Percentiles rank a stretch among this genome's conserved stretches.
These are phyloP conservation scores for Didymella segeticola DNA, from an alignment of 2,329 filamentous ascomycete genomes.

Conservation along the genomic window DNA sequence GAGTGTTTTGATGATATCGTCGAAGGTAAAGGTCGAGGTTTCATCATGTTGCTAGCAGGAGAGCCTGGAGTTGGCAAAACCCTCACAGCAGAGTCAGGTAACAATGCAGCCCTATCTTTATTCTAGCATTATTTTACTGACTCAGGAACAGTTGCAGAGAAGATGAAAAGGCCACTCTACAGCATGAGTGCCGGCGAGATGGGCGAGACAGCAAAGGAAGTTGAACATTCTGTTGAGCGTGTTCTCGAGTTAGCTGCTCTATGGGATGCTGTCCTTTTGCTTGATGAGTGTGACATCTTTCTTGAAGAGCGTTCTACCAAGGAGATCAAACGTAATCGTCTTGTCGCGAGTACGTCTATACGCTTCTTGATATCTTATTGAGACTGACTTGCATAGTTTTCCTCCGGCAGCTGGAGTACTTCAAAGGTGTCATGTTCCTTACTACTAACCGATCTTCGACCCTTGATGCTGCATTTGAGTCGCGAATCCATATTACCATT, in stretches of 20 bases:
- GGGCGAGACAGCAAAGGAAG: neutral
- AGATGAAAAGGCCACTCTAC: neutral
- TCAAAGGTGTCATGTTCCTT: neutral
- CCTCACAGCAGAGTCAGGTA: too few relatives aligned
- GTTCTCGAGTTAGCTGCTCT: neutral
- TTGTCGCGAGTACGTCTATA: too few relatives aligned
- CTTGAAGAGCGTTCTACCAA: neutral
- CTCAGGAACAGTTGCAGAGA: neutral
- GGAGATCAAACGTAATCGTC: neutral
- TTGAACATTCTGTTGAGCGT: neutral
- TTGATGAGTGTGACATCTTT: neutral
- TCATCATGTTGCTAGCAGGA: too few relatives aligned
- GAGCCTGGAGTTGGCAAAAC: too few relatives aligned
- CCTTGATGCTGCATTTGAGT: neutral
- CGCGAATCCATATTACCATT: neutral
- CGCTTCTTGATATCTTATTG: too few relatives aligned
- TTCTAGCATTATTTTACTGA: neutral
- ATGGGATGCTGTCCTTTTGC: neutral
- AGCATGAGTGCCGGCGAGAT: neutral
- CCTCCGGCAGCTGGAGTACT: neutral
- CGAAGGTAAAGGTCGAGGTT: too few relatives aligned
- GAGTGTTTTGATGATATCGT: too few relatives aligned
- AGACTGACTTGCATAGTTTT: too few relatives aligned
- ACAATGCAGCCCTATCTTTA: too few relatives aligned
- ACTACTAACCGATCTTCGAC: neutral